Conservation (phyloP, 352 stramenopile genomes). For the Phytophthora ramorum region DNA sequence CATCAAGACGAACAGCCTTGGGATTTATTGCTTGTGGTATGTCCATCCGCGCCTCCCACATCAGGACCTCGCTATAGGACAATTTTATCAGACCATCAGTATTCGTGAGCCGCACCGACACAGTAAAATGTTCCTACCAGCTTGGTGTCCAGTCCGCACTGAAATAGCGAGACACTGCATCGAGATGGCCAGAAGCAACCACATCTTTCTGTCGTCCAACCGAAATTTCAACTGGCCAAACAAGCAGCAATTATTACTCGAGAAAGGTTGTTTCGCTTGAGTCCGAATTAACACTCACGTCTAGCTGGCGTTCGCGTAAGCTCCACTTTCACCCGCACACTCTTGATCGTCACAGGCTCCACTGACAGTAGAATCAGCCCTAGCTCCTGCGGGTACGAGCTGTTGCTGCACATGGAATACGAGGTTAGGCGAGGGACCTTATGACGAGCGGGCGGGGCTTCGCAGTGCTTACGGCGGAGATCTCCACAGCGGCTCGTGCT, state of each 20-base stretch:
- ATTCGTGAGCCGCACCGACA: neutral
- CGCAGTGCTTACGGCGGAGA: conserved; percentile 25
- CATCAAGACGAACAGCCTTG: conserved; percentile 24
- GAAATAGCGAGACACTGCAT: conserved; percentile 45
- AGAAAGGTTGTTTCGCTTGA: neutral
- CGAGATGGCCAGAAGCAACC: conserved; percentile 4
- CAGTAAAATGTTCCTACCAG: conserved; percentile 19
- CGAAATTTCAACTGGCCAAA: conserved; percentile 24
- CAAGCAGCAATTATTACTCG: neutral
- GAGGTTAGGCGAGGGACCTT: neutral
- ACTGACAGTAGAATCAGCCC: conserved; percentile 41
- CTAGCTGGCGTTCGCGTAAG: conserved; percentile 10
- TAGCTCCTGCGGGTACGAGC: conserved; percentile 33
- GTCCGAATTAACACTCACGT: conserved; percentile 12
- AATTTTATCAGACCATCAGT: neutral
- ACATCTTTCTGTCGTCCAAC: conserved; percentile 2
- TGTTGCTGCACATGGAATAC: conserved; percentile 9
- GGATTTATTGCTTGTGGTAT: conserved; percentile 2
- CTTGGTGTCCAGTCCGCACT: conserved; percentile 33
- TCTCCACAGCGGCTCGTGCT: conserved; percentile 21
- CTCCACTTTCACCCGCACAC: conserved; percentile 13
- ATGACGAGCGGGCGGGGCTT: neutral
- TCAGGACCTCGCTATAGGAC: conserved; percentile 13
- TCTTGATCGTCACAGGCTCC: conserved; percentile 15
- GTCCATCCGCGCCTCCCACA: conserved; percentile 12